Evolutionary conservation across 2,329 filamentous ascomycete species (phyloP), one percentile per base, ranked within the genome.

Genomic region (Claviceps sp.): DNA sequence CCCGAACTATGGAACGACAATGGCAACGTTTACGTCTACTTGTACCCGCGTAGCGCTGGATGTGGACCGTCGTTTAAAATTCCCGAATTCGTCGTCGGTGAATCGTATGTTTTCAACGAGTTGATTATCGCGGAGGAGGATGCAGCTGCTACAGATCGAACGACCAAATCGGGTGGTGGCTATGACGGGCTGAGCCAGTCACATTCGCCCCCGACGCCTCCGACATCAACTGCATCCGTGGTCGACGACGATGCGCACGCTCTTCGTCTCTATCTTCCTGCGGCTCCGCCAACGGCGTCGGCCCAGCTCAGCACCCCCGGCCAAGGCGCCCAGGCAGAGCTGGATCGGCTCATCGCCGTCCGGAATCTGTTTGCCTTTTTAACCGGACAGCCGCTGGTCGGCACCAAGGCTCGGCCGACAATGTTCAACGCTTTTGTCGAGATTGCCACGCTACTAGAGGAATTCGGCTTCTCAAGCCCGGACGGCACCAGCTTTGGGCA

Each of bases 321-420:
- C n/a, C 67, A 59, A 37, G 63, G 57, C 16, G 60, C 63, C 8
- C 59, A 59, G 18, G 59, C 60, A 22, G 74, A 79, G 47, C 61
- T 79, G 38, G 78, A 82, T 49, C 72, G 73, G 2, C 63, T 84
- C 13, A 69, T 85, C 40, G 75, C 75, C 3, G 73, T 81, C 26
- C 73, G 82, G 50, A 85, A 85, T 57, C 62, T 85, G 42, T 85
- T 85, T 56, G 82, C 82, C 5, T 81, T 85, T 56, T 65, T 85
- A 52, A 81, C 74, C 0, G 77, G 77, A 30, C 79, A 84, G 58
- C 79, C 79, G 2, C 68, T 85, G 1, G 78, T 85, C 1, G 79
- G 72, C 16, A 84, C 79, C 4, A 73, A 69, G 48, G 58, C 67
- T 5, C 70, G 72, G 42, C 73, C 79, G 1, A 77, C 71, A 1